Evolutionary conservation across 177 flowering plant genomes (phyloP).

Genomic region (Vitis hybrid): DNA sequence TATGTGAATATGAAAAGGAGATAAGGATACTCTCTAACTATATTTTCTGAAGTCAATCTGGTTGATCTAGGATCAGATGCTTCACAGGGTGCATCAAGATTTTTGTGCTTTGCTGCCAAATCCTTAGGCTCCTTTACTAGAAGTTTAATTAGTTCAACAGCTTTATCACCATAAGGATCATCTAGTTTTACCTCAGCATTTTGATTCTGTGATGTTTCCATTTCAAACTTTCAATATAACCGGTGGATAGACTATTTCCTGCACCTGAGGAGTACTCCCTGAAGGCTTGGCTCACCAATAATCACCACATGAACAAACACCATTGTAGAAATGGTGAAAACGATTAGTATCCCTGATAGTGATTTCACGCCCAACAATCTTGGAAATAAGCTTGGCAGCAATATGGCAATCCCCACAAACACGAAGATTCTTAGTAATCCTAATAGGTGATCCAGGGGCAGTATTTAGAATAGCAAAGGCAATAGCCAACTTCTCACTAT

Average conservation of each 20-base stretch:
- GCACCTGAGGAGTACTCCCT: neutral
- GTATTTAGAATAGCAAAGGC: constrained; percentile 52
- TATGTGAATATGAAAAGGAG: constrained; percentile 1
- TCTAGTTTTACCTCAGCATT: constrained; percentile 18
- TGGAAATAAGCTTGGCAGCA: constrained; percentile 54
- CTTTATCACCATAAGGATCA: constrained; percentile 18
- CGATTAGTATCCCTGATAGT: constrained; percentile 48
- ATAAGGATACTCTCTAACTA: constrained; percentile 84
- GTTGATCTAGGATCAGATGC: constrained; percentile 28
- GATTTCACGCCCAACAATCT: constrained; percentile 43
- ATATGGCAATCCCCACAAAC: constrained; percentile 62
- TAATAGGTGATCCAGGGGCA: constrained; percentile 36
- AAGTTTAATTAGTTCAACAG: constrained; percentile 43
- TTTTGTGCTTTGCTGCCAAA: constrained; percentile 43
- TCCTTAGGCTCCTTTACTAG: constrained; percentile 73
- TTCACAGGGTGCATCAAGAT: constrained; percentile 18
- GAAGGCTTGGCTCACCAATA: constrained; percentile 41
- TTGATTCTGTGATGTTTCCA: constrained; percentile 24
- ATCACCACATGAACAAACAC: constrained; percentile 63
- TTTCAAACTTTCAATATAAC: constrained; percentile 41
- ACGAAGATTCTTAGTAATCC: constrained; percentile 67
- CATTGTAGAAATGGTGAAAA: constrained; percentile 49
- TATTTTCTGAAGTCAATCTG: constrained; percentile 30
- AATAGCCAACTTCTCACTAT: constrained; percentile 66
- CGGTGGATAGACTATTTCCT: constrained; percentile 32